phyloP scores from a whole-genome alignment of 2,329 filamentous ascomycete species.

The Celoporthe dispersa region DNA sequence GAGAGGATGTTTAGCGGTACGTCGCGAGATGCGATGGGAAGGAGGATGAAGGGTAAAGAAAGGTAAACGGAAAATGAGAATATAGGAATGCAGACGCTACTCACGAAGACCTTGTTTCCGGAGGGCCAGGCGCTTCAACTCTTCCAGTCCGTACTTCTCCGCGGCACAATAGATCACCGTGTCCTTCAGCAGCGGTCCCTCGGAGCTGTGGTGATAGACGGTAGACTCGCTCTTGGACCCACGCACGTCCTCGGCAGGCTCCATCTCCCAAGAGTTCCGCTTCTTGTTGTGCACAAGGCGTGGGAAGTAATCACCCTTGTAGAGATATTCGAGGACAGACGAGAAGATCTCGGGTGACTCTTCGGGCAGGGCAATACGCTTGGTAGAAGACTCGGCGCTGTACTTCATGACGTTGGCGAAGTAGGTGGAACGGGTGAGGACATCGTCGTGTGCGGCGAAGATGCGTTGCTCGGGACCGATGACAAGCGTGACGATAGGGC shows the following conservation, averaged over 20 bases:
- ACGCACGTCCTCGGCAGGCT: constrained; percentile 58
- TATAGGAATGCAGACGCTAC: constrained; percentile 33
- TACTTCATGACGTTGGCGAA: constrained; percentile 69
- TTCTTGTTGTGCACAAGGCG: constrained; percentile 82
- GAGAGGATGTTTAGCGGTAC: constrained; percentile 26
- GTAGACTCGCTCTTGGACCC: constrained; percentile 61
- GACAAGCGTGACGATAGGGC: constrained; percentile 76
- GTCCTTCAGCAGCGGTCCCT: constrained; percentile 78
- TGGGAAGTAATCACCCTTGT: constrained; percentile 93
- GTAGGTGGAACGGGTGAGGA: constrained; percentile 78
- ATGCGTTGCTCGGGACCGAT: constrained; percentile 83
- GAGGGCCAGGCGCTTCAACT: constrained; percentile 82
- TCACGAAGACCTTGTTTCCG: constrained; percentile 85
- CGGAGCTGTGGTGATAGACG: constrained; percentile 68
- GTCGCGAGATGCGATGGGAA: background rate
- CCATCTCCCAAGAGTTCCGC: constrained; percentile 80
- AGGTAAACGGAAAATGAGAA: background rate
- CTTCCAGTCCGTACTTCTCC: constrained; percentile 80
- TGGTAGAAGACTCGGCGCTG: constrained; percentile 63
- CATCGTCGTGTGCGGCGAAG: constrained; percentile 89
- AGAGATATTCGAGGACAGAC: constrained; percentile 86
- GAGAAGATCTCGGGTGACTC: constrained; percentile 92
- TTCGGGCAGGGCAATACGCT: constrained; percentile 78
- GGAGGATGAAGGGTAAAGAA: constrained; percentile 6
- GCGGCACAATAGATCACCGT: constrained; percentile 91